Base-by-base conservation (phyloP, 2,329 filamentous ascomycete species). In the Daldinia eschscholtzii region DNA sequence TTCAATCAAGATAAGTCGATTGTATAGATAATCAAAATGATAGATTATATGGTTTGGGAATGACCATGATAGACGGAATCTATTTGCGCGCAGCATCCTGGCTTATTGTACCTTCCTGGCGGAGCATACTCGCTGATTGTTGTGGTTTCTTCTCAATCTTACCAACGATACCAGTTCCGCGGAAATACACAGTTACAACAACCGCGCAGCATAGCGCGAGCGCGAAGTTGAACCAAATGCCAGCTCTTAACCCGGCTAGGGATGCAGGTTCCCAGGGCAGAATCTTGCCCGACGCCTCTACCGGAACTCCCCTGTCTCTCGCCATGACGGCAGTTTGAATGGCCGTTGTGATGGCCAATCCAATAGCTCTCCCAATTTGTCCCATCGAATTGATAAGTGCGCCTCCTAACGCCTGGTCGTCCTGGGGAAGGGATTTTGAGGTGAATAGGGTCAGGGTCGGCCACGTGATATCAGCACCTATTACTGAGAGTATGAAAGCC, bases 401-500 rank as follows among this genome's bases (percentile, higher is more conserved):
- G 0, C 90, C 91, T 0, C 90, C 90, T 0, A 92, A 78, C 1
- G 89, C 88, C 74, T 92, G 90, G 68, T 93, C 89, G 57, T 88
- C 86, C 0, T 82, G 80, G 0, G 89, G 87, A 0, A 93, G 81
- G 0, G 86, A 83, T 67, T 88, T 87, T 0, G 89, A 90, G 0
- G 87, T 90, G 75, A 91, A 92, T 0, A 93, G 83, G 0, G 88
- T 89, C 18, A 92, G 80, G 4, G 86, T 87, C 0, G 90, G 90
- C 83, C 88, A 92, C 0, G 89, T 83, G 0, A 88, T 90, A 74
- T 93, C 90, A 2, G 89, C 88, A 35, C 91, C 90, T 39, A 91
- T 81, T 7, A 91, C 89, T 6, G 85, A 84, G 3, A 93, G 80
- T 0, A 89, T 78, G 87, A 92, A 92, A 7, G 90, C 89, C 1